phyloP scores from a whole-genome alignment of 441 rosid species.

The Biscutella laevigata region DNA sequence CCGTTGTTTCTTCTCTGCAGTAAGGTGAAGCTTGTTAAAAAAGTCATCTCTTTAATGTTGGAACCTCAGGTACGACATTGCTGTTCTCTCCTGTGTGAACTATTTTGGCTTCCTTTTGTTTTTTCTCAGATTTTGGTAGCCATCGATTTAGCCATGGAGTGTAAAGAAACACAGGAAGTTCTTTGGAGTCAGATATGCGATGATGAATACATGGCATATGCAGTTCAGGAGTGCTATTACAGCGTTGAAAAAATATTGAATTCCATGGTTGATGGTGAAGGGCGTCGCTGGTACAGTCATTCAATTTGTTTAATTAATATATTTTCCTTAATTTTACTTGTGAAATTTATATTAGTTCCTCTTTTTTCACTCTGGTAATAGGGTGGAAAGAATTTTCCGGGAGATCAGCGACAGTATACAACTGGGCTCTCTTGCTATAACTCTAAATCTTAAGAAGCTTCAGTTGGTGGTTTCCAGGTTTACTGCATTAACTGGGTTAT shows the following conservation, averaged over 20 bases:
- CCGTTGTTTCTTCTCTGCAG: conserved; percentile 98
- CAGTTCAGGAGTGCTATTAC: conserved; percentile 92
- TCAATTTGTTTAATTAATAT: conserved; percentile 8
- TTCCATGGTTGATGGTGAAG: conserved; percentile 90
- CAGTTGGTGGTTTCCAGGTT: conserved; percentile 72
- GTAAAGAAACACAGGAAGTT: conserved; percentile 70
- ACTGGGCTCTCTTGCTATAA: conserved; percentile 63
- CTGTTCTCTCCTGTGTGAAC: conserved; percentile 20
- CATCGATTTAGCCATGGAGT: conserved; percentile 90
- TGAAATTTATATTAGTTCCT: not conserved
- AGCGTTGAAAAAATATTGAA: conserved; percentile 73
- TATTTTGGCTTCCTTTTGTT: conserved; percentile 12
- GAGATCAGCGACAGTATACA: conserved; percentile 71
- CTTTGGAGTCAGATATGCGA: conserved; percentile 77
- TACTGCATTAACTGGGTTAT: conserved; percentile 89
- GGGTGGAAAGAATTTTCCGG: conserved; percentile 91
- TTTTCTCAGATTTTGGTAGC: conserved; percentile 77
- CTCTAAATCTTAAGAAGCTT: conserved; percentile 74
- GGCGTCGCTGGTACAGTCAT: conserved; percentile 69
- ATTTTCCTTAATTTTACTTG: conserved; percentile 1
- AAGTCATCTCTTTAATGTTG: not conserved
- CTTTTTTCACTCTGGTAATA: conserved; percentile 28
- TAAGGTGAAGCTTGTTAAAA: conserved; percentile 50
- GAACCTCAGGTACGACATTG: conserved; percentile 2
- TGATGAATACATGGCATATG: conserved; percentile 98